These are phyloP conservation scores for Penicillium sp. DNA, from an alignment of 2,329 filamentous ascomycete genomes.

Conservation along the genomic window DNA sequence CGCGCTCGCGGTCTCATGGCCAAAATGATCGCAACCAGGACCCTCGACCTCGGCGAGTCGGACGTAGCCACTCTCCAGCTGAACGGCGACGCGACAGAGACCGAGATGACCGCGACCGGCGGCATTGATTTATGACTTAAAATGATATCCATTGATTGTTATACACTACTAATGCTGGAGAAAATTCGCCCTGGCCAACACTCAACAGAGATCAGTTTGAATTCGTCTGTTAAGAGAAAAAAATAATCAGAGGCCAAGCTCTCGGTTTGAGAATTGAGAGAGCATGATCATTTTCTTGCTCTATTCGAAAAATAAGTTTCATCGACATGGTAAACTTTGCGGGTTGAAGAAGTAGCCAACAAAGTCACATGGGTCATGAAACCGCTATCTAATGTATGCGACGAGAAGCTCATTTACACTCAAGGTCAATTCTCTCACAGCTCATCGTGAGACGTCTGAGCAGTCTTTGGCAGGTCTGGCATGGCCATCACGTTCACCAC, in stretches of 20 bases:
- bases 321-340: background rate
- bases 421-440: slow-evolving; percentile 40
- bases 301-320: background rate
- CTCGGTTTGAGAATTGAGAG: background rate
- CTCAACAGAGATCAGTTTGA: background rate
- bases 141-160: background rate
- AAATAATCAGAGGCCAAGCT: background rate
- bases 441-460: slow-evolving; percentile 51
- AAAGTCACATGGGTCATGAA: background rate
- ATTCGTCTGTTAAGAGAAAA: background rate
- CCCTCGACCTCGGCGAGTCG: slow-evolving; percentile 30
- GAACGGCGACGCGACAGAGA: slow-evolving; percentile 33
- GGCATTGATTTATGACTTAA: slow-evolving; percentile 26
- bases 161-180: background rate
- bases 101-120: slow-evolving; percentile 32
- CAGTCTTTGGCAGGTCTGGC: slow-evolving; percentile 64
- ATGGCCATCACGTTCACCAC: slow-evolving; percentile 97
- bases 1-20: slow-evolving; percentile 36
- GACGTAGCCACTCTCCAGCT: slow-evolving; percentile 30
- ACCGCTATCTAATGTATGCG: slow-evolving; percentile 19
- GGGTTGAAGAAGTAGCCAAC: background rate
- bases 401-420: slow-evolving; percentile 21
- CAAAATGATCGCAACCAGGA: slow-evolving; percentile 33
- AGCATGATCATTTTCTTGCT: background rate
- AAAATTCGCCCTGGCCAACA: background rate